Base-by-base conservation (phyloP, 2,329 filamentous ascomycete species). In the Alternaria postmessia region DNA sequence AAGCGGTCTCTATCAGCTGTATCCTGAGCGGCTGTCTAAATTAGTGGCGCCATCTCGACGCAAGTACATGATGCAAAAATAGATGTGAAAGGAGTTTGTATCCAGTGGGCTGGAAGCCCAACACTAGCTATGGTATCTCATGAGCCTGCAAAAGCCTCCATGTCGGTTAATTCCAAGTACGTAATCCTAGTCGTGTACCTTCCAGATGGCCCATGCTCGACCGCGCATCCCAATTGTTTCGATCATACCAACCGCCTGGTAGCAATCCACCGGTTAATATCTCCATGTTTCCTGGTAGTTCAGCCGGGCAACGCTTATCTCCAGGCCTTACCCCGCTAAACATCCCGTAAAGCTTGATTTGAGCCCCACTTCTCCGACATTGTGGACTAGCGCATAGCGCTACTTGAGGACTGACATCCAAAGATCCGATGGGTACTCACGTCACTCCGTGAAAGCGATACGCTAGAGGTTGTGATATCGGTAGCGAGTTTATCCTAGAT, bases 191-290 rank as follows among this genome's bases (percentile, higher is more conserved):
- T 12, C 30, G 11, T 32, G 9, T 32, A 11, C 30, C 11, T 32
- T 32, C 8, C 30, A 11, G 9, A 9, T 9, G 30, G 30, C 30
- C 30, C 30, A 32, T 32, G 30, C 30, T 32, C 30, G 30, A 32
- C 30, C 9, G 9, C 4, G 30, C 30, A 32, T 32, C 30, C 30
- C 9, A 9, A 32, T 32, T 32, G 30, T 32, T 32, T 12, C 24
- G n/a, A 44, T 8, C 2, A 14, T 52, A 9, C 49, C 49, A 7
- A 41, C 2, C 14, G 7, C 7, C 49, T 42, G 36, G 36, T 52
- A 28, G 36, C 41, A 28, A 20, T 52, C 16, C 12, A 52, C 49
- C 49, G 36, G 49, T 22, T 52, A 30, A 52, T 41, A 52, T 52
- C n/a, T 14, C 36, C 4, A 14, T 18, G 24, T 20, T 39, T 22